Evolutionary conservation across 108 stramenopile genomes (phyloP), one percentile per base, ranked within the genome.

Genomic region (Nitzschia sp.): DNA sequence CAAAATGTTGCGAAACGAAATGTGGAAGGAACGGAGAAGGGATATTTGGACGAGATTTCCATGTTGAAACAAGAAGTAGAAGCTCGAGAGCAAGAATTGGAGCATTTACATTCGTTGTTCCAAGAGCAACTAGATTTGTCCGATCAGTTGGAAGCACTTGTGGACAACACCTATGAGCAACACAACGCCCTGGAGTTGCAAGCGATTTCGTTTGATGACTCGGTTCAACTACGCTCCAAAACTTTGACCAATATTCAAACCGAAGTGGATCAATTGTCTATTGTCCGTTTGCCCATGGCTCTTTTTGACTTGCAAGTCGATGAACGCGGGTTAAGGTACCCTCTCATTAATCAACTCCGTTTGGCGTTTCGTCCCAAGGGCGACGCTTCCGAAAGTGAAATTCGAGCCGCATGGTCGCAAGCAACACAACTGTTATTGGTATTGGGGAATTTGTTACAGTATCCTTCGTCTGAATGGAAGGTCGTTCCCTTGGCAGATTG

Each of bases 351-450:
- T 50, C 76, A 82, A 58, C 57, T 83, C 10, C 55, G 86, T 17
- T 57, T 87, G n/a, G 80, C 79, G 9, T 82, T 75, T 63, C 69
- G 75, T 11, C 83, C 86, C 2, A 83, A 82, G 63, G 81, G 75
- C 40, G 81, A 82, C 69, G 57, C 79, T 15, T 24, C 51, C 0
- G 67, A 50, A 43, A 50, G 63, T 11, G 82, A 83, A 70, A 77
- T 83, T 11, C 52, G 72, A n/a, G 73, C 57, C 25, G 82, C 82
- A 0, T 83, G 82, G 86, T 75, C 82, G 0, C 70, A 71, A 51
- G 83, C 82, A 6, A 80, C 86, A 3, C 86, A 87, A 50, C 74
- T 87, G 0, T 54, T 87, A 0, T 54, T 87, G 20, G 48, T 75
- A 43, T 10, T 80, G 12, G 85, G 78, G 11, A 72, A 70, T 3